phyloP scores from a whole-genome alignment of 1,139 yeast species.

The Pichiaceae sp. region DNA sequence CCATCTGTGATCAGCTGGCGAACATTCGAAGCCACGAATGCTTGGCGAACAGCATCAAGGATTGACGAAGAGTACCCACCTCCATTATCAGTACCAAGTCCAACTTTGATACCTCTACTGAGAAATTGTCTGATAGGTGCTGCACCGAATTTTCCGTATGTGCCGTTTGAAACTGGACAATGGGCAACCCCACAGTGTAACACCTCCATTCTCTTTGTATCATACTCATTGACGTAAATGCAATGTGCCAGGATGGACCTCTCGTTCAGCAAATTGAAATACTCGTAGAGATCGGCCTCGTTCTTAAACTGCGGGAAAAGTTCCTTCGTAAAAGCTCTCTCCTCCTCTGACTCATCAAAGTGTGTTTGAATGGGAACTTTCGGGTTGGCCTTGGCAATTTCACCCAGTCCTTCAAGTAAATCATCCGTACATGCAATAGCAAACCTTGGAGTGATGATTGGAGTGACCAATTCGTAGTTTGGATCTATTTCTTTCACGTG shows the following conservation, averaged over 20 bases:
- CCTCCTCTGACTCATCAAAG: conserved; percentile 69
- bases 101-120: conserved; percentile 61
- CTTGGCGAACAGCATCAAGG: conserved; percentile 66
- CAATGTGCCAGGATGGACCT: conserved; percentile 87
- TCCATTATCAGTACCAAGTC: conserved; percentile 86
- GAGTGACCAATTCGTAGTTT: conserved; percentile 36
- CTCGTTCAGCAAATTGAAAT: conserved; percentile 47
- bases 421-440: conserved; percentile 79
- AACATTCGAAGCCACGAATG: conserved; percentile 63
- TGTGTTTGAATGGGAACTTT: conserved; percentile 82
- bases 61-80: conserved; percentile 87
- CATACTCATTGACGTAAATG: conserved; percentile 61
- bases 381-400: conserved; percentile 44
- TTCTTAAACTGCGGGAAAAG: conserved; percentile 62
- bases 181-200: conserved; percentile 73
- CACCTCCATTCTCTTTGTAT: conserved; percentile 45
- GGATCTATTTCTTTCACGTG: conserved; percentile 51
- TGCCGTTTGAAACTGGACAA: conserved; percentile 88
- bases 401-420: conserved; percentile 57
- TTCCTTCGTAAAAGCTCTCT: conserved; percentile 65
- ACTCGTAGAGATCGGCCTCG: conserved; percentile 74
- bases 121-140: conserved; percentile 73
- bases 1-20: conserved; percentile 51
- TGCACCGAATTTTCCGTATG: conserved; percentile 81
- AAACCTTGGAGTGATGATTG: conserved; percentile 87